A percentile compares a stretch with the other conserved stretches of the same genome.
Evolutionary conservation across 768 basidiomycete species (phyloP).

Genomic region (Pleurotus salmoneostramineus): DNA sequence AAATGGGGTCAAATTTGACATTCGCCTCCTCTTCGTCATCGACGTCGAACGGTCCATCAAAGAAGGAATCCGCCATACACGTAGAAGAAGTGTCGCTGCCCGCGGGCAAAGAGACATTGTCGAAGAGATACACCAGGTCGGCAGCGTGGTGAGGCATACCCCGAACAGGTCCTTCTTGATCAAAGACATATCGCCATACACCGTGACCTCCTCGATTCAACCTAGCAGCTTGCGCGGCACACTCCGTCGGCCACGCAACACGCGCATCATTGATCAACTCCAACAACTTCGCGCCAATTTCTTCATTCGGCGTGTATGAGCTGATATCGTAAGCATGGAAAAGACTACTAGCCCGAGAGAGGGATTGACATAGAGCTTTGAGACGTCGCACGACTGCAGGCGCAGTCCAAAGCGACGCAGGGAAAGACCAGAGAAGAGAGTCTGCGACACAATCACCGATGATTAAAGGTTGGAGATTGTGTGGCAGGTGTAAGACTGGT

Average conservation of each 20-base stretch:
- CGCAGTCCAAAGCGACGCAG: slow-evolving; percentile 62
- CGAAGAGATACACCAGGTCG: slow-evolving; percentile 77
- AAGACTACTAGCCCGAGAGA: slow-evolving; percentile 55
- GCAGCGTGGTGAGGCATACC: slow-evolving; percentile 66
- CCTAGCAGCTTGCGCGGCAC: slow-evolving; percentile 48
- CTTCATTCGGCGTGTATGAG: slow-evolving; percentile 55
- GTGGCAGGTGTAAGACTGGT: slow-evolving; percentile 18
- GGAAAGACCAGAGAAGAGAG: slow-evolving; percentile 57
- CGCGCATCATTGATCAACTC: slow-evolving; percentile 74
- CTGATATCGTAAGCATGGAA: slow-evolving; percentile 72
- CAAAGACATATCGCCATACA: slow-evolving; percentile 82
- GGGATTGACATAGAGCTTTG: slow-evolving; percentile 71
- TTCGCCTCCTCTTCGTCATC: slow-evolving; percentile 31
- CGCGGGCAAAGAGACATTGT: slow-evolving; percentile 60
- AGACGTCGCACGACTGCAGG: slow-evolving; percentile 59
- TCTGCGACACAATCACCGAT: slow-evolving; percentile 72
- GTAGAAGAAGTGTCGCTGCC: slow-evolving; percentile 15
- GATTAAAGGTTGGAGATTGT: slow-evolving; percentile 61
- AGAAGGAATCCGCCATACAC: slow-evolving; percentile 17
- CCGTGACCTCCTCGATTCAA: slow-evolving; percentile 48
- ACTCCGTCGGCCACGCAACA: slow-evolving; percentile 75
- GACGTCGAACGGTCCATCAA: slow-evolving; percentile 28
- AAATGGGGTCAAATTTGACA: slow-evolving; percentile 21
- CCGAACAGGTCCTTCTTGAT: slow-evolving; percentile 70
- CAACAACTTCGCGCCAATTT: slow-evolving; percentile 63